phyloP scores from a whole-genome alignment of 352 stramenopile species.

The Phytopythium chamaehyphon region DNA sequence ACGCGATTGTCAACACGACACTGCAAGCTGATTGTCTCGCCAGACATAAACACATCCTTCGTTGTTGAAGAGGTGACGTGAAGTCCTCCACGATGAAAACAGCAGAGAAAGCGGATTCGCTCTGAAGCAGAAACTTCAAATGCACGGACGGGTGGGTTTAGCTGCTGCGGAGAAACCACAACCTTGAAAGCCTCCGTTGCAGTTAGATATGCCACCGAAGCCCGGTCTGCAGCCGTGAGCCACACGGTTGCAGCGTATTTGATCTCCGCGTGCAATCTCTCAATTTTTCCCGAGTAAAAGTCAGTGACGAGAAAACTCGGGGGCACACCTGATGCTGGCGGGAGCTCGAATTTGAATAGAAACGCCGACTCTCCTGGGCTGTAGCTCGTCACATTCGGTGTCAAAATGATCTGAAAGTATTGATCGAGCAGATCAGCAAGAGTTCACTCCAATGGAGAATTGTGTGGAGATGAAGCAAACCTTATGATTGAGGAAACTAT shows the following conservation, averaged over 20 bases:
- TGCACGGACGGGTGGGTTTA: slow-evolving; percentile 14
- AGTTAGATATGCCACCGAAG: slow-evolving; percentile 25
- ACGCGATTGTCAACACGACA: slow-evolving; percentile 17
- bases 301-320: slow-evolving; percentile 25
- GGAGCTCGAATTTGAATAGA: slow-evolving; percentile 18
- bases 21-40: slow-evolving; percentile 13
- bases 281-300: slow-evolving; percentile 21
- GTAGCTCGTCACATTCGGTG: slow-evolving; percentile 9
- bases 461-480: slow-evolving; percentile 3
- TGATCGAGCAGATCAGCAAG: background rate
- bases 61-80: slow-evolving; percentile 13
- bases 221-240: slow-evolving; percentile 17
- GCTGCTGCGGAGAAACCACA: slow-evolving; percentile 10
- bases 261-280: slow-evolving; percentile 22
- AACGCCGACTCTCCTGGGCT: slow-evolving; percentile 15
- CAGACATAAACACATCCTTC: slow-evolving; percentile 17
- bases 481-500: slow-evolving; percentile 29
- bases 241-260: slow-evolving; percentile 28
- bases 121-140: slow-evolving; percentile 23
- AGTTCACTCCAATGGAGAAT: background rate
- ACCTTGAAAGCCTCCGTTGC: slow-evolving; percentile 23
- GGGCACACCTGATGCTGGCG: slow-evolving; percentile 9
- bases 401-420: slow-evolving; percentile 16
- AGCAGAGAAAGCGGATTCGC: slow-evolving; percentile 24
- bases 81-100: slow-evolving; percentile 23